Base-by-base conservation (phyloP, 106 monocot species). In the Allium fistulosum region DNA sequence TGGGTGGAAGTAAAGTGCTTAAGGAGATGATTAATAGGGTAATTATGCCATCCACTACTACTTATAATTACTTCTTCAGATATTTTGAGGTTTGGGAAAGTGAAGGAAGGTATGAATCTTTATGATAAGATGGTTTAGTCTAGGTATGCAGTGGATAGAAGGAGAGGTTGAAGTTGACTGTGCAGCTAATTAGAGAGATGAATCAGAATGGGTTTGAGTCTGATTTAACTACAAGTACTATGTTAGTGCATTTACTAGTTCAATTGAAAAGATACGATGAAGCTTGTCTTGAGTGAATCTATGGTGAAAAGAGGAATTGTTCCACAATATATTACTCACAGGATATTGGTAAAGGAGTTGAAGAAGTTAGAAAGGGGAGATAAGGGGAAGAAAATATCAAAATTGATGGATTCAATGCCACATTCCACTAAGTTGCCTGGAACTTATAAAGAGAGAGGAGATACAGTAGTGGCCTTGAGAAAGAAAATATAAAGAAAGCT, bases 51-150 rank as follows among this genome's bases (percentile, higher is more conserved):
- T 87, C 79, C 17, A 15, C 85, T 1, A 87, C 77, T n/a, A 94
- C 94, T 13, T 94, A 94, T 51, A 90, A 90, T 56, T 87, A 94
- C 51, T 94, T 90, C 65, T 90, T 94, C 61, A 78, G 77, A 71
- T 73, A 62, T 53, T 94, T 94, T 72, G 53, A 87, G 62, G 50
- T 74, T 65, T 14, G 79, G 80, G 2, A 89, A 62, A 70, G 55
- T 89, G n/a, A 88, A 89, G 49, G 83, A 86, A 57, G 89, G 83
- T 4, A 86, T 89, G 86, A 81, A 81, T 59, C 85, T 93, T 10
- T 89, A 93, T 61, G 71, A 52, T 14, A 93, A 86, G 81, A 81
- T 93, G 83, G 15, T 89, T 28, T 69, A 74, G 15, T 81, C 73
- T 11, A 85, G 93, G 67, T 82, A 86, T 64, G 45, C 49, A 15